A percentile compares a stretch with the other conserved stretches of the same genome.
Evolutionary conservation across 331 rosid genomes (phyloP).

Genomic region (Erythrophleum ivorense): DNA sequence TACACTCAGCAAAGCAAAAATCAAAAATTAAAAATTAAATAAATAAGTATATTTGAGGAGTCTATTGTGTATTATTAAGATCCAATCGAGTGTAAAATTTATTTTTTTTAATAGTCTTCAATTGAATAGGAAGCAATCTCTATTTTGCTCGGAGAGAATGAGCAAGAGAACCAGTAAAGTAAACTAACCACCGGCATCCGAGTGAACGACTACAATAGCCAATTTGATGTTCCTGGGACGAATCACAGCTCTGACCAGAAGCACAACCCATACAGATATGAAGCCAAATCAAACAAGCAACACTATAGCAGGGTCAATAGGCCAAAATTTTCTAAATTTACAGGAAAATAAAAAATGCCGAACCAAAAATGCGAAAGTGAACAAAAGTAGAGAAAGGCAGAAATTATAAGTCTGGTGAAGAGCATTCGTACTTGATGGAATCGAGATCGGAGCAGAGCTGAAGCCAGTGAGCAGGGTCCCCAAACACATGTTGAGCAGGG

Average conservation of each 20-base stretch:
- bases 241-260: constrained; percentile 55
- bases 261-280: background rate
- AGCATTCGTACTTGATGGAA: constrained; percentile 58
- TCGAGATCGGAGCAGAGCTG: constrained; percentile 92
- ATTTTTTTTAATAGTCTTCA: background rate
- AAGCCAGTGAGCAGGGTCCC: constrained; percentile 93
- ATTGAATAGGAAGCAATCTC: background rate
- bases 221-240: constrained; percentile 73
- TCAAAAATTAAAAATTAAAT: background rate
- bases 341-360: background rate
- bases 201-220: constrained; percentile 62
- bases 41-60: background rate
- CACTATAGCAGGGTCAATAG: background rate
- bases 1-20: constrained; percentile 12
- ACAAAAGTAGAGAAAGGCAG: background rate
- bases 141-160: background rate
- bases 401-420: background rate
- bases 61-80: background rate
- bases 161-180: background rate
- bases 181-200: constrained; percentile 57
- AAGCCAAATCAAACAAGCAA: constrained; percentile 6
- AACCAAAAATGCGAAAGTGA: too few relatives aligned
- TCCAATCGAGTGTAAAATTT: background rate
- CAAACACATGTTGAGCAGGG: constrained; percentile 64
- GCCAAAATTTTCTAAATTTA: background rate